Base-by-base conservation (phyloP, 768 basidiomycete species). In the Cyathus striatus region DNA sequence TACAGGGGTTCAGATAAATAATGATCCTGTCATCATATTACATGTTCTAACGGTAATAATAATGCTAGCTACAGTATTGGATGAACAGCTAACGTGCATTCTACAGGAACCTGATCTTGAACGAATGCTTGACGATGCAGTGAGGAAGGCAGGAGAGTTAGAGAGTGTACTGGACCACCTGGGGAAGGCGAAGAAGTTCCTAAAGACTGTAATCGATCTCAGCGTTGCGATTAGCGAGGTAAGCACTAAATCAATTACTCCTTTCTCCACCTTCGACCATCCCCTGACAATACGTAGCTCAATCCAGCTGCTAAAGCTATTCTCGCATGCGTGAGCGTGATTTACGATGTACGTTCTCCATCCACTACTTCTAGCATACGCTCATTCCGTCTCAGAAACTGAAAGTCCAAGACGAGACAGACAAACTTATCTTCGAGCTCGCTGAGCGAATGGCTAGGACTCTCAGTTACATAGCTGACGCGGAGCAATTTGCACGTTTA, bases 401-500 rank as follows among this genome's bases (percentile, higher is more conserved):
- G 4, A 13, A 45, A 6, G 45, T 45, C 3, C 52, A 51, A 35
- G 55, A 54, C 13, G 24, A 47, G 17, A 49, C 42, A 14, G 43
- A 54, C 23, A 43, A 51, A 33, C 3, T 47, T 2, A 25, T 52
- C 7, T 37, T 50, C 3, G 38, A 45, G 30, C 51, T 61, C 3
- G 46, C 52, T 1, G 44, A 48, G 9, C 45, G 46, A 7, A 59
- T 61, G 59, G 53, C 54, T 2, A 17, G 46, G 6, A 53, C 45
- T 3, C n/a, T 61, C 4, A 47, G 42, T 6, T 56, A 50, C 23
- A 48, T 61, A 5, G 37, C 51, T n/a, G 54, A 56, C 16, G 49
- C 56, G 1, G 40, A 52, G 26, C 54, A 61, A 40, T 59, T 61
- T 35, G 53, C 52, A 1, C 41, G 46, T 14, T 33, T 54, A 1